Base-by-base conservation (phyloP, 768 basidiomycete genomes). In the Auriscalpium microsporum region DNA sequence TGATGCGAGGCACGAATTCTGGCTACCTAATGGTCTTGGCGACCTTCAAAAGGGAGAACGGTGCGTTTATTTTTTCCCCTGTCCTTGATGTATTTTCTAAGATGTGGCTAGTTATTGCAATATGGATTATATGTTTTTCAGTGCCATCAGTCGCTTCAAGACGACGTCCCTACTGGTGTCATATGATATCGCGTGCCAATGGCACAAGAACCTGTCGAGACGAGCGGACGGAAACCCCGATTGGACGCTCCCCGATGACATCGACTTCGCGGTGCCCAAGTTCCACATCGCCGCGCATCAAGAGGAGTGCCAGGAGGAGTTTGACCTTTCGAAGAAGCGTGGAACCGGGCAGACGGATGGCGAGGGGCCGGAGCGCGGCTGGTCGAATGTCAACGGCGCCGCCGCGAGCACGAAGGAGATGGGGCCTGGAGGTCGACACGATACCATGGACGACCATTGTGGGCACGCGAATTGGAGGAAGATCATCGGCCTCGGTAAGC, bases 371-470 rank as follows among this genome's bases (percentile, higher is more conserved):
- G 72, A 74, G 57, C 57, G 66, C 1, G 62, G 60, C 0, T 74
- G 70, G 71, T 59, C 69, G 0, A 34, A 63, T 19, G 60, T 66
- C 10, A 70, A 72, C 52, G 59, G 58, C 0, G 35, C 66, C 0
- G 64, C 71, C 8, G 19, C 55, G 5, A 69, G 70, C 40, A 72
- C 70, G 1, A 56, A 62, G 23, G 71, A 72, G 61, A 74, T 75
- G 73, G 71, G 70, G 2, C 64, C 61, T 1, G 68, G 67, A 14
- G 60, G 61, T 11, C 56, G 57, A 1, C 55, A 53, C 0, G 65
- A 70, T 50, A 63, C 65, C 0, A 50, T 70, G 2, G 61, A 70
- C 42, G 61, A 67, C 45, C 62, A 64, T 19, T 62, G 62, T 48
- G 57, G 58, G 2, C 52, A 61, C 50, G 59, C 57, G 48, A 71